phyloP scores from a whole-genome alignment of 495 filamentous ascomycete species.

The Neurospora sp. region DNA sequence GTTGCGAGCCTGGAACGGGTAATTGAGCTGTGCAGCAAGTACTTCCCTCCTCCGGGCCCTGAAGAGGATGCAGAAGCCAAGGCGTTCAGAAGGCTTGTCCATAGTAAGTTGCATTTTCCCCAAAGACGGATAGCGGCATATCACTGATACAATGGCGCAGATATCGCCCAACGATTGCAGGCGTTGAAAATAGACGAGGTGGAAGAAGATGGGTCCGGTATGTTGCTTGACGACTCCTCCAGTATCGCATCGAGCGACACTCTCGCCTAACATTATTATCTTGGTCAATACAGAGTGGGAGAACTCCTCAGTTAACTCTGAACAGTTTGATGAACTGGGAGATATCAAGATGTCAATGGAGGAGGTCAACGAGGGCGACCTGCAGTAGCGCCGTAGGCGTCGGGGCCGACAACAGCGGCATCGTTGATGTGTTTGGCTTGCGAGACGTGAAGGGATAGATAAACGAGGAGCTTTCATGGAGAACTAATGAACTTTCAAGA shows the following conservation, averaged over 20 bases:
- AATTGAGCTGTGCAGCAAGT: slow-evolving; percentile 31
- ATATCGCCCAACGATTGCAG: slow-evolving; percentile 29
- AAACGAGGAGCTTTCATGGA: neutral
- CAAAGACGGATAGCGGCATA: neutral
- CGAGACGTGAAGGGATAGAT: neutral
- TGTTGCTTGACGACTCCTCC: slow-evolving; percentile 33
- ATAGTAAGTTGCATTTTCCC: slow-evolving; percentile 25
- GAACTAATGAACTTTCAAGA: neutral
- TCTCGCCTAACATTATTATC: slow-evolving; percentile 21
- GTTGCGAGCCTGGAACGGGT: slow-evolving; percentile 31
- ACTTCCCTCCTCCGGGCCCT: slow-evolving; percentile 30
- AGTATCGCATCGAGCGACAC: slow-evolving; percentile 31
- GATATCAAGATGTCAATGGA: slow-evolving; percentile 28
- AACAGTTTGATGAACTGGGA: slow-evolving; percentile 26
- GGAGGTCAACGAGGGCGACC: slow-evolving; percentile 18
- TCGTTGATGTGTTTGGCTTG: neutral
- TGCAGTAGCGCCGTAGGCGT: neutral
- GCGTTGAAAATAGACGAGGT: slow-evolving; percentile 38
- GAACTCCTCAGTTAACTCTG: slow-evolving; percentile 32
- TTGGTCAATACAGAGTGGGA: slow-evolving; percentile 30
- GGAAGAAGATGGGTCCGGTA: slow-evolving; percentile 48
- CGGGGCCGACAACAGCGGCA: neutral
- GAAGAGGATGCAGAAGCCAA: slow-evolving; percentile 21
- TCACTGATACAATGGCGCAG: slow-evolving; percentile 15
- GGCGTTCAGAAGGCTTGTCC: slow-evolving; percentile 29